phyloP scores from a whole-genome alignment of 768 basidiomycete genomes.

The Rhizopogon vinicolor region DNA sequence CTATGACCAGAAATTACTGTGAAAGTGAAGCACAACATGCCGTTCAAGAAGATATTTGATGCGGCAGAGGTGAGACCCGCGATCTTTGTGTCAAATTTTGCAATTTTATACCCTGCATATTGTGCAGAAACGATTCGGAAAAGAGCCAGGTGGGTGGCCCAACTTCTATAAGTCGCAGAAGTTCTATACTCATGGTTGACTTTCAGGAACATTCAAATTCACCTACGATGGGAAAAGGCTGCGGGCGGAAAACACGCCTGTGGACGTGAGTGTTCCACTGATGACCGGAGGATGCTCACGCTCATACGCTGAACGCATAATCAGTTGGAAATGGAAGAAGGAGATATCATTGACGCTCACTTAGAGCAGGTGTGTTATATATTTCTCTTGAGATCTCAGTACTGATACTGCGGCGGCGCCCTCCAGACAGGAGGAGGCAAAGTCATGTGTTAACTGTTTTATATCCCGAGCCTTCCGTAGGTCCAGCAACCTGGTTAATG shows the following conservation, averaged over 20 bases:
- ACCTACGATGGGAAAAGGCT: constrained; percentile 51
- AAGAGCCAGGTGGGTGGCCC: constrained; percentile 44
- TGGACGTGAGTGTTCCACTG: constrained; percentile 33
- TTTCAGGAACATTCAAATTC: constrained; percentile 60
- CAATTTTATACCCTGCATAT: background rate
- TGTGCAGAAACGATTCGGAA: constrained; percentile 51
- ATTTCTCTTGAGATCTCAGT: background rate
- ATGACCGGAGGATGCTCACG: background rate
- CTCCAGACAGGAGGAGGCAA: constrained; percentile 19
- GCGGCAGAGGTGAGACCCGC: constrained; percentile 52
- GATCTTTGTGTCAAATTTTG: background rate
- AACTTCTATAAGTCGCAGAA: background rate
- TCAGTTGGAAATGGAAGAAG: constrained; percentile 57
- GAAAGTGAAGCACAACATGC: constrained; percentile 60
- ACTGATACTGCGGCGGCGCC: background rate
- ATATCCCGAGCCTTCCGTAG: background rate
- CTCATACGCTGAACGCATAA: background rate
- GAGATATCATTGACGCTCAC: constrained; percentile 57
- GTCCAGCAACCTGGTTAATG: background rate
- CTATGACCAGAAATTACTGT: constrained; percentile 50
- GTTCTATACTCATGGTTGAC: background rate
- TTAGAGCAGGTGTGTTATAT: constrained; percentile 45
- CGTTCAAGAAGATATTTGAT: constrained; percentile 63
- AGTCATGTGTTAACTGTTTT: background rate
- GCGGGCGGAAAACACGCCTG: constrained; percentile 46